phyloP scores from a whole-genome alignment of 2,329 filamentous ascomycete species.

The Colletotrichum higginsianum region DNA sequence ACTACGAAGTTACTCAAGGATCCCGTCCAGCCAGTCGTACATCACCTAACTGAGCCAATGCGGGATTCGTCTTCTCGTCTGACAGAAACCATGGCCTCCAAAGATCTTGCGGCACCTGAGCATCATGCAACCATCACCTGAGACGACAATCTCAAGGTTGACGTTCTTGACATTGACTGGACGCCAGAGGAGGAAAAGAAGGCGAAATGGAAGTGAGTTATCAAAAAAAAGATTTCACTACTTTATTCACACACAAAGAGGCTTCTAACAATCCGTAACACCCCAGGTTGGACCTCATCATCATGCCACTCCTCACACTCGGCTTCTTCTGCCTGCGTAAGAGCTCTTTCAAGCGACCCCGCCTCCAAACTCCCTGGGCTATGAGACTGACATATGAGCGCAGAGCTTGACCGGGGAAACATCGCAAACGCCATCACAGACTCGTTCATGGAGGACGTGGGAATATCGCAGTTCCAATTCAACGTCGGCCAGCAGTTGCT shows the following conservation, averaged over 20 bases:
- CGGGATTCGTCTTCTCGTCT: neutral
- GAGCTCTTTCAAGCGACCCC: slow-evolving; percentile 33
- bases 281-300: slow-evolving; percentile 55
- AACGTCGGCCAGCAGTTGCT: slow-evolving; percentile 67
- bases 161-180: slow-evolving; percentile 50
- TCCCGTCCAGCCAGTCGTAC: neutral
- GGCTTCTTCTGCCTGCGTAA: slow-evolving; percentile 60
- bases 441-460: slow-evolving; percentile 64
- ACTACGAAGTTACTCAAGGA: neutral
- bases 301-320: slow-evolving; percentile 59
- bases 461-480: slow-evolving; percentile 65
- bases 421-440: slow-evolving; percentile 54
- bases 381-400: neutral
- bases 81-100: neutral
- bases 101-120: neutral
- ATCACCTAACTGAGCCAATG: neutral
- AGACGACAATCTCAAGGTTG: neutral
- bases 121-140: neutral
- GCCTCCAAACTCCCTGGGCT: neutral
- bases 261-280: neutral
- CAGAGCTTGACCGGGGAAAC: slow-evolving; percentile 58
- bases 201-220: slow-evolving; percentile 57
- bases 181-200: slow-evolving; percentile 53
- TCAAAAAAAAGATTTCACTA: neutral
- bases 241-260: neutral